Evolutionary conservation across 352 stramenopile genomes (phyloP).

Genomic region (Phytophthora crassamura): DNA sequence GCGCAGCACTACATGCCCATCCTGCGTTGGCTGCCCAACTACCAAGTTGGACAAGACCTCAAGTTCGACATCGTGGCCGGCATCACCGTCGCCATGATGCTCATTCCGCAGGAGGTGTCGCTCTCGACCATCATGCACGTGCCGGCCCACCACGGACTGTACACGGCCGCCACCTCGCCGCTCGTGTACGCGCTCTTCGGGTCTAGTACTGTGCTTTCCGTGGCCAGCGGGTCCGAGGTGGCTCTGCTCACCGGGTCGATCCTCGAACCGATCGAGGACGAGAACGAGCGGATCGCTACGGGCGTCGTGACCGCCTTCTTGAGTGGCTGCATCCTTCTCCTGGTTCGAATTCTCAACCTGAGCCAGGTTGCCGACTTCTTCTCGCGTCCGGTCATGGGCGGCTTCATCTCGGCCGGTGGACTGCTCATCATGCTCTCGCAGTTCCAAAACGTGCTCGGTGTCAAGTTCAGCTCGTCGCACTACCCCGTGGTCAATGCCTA

Average conservation of each 20-base stretch:
- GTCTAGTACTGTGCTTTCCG: slow-evolving; percentile 74
- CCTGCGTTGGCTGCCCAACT: slow-evolving; percentile 54
- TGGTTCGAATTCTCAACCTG: slow-evolving; percentile 76
- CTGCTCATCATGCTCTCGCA: slow-evolving; percentile 93
- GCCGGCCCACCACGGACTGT: slow-evolving; percentile 87
- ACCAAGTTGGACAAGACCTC: slow-evolving; percentile 50
- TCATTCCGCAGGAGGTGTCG: slow-evolving; percentile 88
- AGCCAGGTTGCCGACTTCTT: slow-evolving; percentile 91
- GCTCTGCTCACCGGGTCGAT: slow-evolving; percentile 53
- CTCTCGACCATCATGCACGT: slow-evolving; percentile 89
- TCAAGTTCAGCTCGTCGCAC: slow-evolving; percentile 51
- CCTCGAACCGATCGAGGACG: slow-evolving; percentile 48
- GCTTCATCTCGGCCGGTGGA: slow-evolving; percentile 88
- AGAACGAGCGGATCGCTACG: slow-evolving; percentile 49
- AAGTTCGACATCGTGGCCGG: slow-evolving; percentile 57
- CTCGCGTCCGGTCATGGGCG: slow-evolving; percentile 87
- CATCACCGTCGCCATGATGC: slow-evolving; percentile 82
- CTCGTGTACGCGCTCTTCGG: slow-evolving; percentile 87
- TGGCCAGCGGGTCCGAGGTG: slow-evolving; percentile 78
- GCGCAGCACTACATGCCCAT: slow-evolving; percentile 33
- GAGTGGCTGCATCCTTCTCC: slow-evolving; percentile 74
- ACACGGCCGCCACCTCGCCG: slow-evolving; percentile 79
- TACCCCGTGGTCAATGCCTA: slow-evolving; percentile 59
- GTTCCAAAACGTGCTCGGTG: slow-evolving; percentile 79
- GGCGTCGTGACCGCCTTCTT: slow-evolving; percentile 70